Conservation (phyloP, 495 filamentous ascomycete genomes). For the Trichoderma erinaceum region DNA sequence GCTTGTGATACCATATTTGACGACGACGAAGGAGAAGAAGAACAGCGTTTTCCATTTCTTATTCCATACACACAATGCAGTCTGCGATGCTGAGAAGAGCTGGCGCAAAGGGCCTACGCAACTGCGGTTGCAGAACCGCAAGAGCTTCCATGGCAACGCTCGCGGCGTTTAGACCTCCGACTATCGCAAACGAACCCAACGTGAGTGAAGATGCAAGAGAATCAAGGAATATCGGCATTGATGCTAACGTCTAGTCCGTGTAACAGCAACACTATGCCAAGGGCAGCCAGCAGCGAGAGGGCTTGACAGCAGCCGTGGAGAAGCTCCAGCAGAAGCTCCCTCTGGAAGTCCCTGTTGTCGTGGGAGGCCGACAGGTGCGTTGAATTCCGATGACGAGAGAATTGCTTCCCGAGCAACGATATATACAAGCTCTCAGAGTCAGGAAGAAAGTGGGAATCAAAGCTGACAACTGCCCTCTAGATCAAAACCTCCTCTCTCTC, state of each 20-base stretch:
- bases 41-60: not conserved
- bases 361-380: constrained; percentile 71
- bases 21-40: not conserved
- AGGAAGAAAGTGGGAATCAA: not conserved
- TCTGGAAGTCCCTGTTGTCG: constrained; percentile 67
- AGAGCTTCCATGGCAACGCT: constrained; percentile 33
- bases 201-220: constrained; percentile 45
- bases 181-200: constrained; percentile 86
- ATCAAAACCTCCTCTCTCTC: constrained; percentile 46
- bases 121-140: constrained; percentile 18
- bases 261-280: constrained; percentile 81
- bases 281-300: constrained; percentile 68
- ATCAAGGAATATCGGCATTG: not conserved
- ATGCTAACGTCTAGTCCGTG: not conserved
- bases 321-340: constrained; percentile 52
- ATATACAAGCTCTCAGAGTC: not conserved
- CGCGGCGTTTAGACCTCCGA: constrained; percentile 81
- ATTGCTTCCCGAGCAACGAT: not conserved
- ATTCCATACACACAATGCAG: constrained; percentile 11
- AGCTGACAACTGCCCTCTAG: constrained; percentile 25
- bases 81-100: constrained; percentile 6
- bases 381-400: not conserved
- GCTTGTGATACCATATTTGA: not conserved
- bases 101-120: constrained; percentile 4
- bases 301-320: constrained; percentile 63